phyloP scores from a whole-genome alignment of 2,329 filamentous ascomycete species.

The Domatiomyces globalis region DNA sequence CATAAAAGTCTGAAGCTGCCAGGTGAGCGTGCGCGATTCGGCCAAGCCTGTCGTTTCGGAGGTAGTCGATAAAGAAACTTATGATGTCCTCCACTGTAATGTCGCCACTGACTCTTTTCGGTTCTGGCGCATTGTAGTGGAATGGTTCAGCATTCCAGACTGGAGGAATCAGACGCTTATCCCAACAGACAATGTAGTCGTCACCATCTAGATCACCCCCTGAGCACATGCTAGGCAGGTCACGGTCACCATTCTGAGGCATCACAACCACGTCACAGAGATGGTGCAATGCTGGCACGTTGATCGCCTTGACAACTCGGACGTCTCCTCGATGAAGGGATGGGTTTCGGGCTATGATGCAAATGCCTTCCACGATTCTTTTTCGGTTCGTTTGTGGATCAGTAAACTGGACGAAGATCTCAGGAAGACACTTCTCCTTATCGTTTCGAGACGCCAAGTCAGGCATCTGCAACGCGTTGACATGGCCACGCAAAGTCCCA shows the following conservation, averaged over 20 bases:
- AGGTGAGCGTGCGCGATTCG: constrained; percentile 72
- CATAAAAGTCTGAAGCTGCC: constrained; percentile 53
- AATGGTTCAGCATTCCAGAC: constrained; percentile 64
- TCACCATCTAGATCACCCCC: constrained; percentile 93
- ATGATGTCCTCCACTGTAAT: constrained; percentile 62
- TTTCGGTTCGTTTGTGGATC: constrained; percentile 42
- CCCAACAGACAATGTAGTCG: constrained; percentile 92
- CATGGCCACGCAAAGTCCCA: constrained; percentile 57
- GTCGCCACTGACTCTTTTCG: constrained; percentile 42
- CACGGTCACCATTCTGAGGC: constrained; percentile 65
- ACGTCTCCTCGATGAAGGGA: constrained; percentile 89
- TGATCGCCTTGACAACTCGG: constrained; percentile 70
- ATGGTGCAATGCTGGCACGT: constrained; percentile 58
- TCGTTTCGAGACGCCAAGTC: constrained; percentile 24
- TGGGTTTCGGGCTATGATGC: constrained; percentile 78
- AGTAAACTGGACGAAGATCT: constrained; percentile 79
- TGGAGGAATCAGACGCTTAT: constrained; percentile 54
- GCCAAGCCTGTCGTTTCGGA: constrained; percentile 75
- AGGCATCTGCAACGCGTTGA: constrained; percentile 28
- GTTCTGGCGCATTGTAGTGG: constrained; percentile 52
- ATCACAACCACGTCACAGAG: constrained; percentile 78
- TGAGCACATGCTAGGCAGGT: constrained; percentile 86
- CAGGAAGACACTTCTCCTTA: constrained; percentile 47
- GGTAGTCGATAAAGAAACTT: constrained; percentile 78
- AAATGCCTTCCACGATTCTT: constrained; percentile 58